Base-by-base conservation (phyloP, 306 rosid genomes). In the Vigna radiata region DNA sequence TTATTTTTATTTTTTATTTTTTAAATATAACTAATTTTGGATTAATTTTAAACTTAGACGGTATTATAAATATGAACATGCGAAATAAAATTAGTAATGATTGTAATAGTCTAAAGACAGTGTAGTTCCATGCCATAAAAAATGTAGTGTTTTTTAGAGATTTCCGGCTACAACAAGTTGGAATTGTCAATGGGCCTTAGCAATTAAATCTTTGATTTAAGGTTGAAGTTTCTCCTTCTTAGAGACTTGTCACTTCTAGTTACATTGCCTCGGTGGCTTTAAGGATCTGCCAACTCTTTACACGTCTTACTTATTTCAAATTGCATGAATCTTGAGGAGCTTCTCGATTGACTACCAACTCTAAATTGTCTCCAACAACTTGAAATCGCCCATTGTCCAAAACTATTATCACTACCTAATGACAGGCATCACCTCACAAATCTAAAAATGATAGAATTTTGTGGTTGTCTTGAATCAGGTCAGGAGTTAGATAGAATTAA, bases 241-340 rank as follows among this genome's bases (percentile, higher is more conserved):
- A 1, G 0, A 8, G 0, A 0, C 12, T 56, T 56, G n/a, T 8
- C 36, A 23, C 8, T 5, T 4, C 4, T 58, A 17, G 17, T 58
- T 10, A 58, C 39, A 12, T 25, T 58, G 64, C 64, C 64, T 23
- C 37, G 2, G 4, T 58, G 64, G 64, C 6, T 58, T 36, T 4
- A 25, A 25, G 64, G 37, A 58, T 25, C 37, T 23, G 7, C 6
- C 4, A 58, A 58, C 9, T 23, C 64, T 0, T 25, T 58, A 25
- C 9, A 5, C 0, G 1, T 10, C 17, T 19, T 58, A 16, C 0
- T 1, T 0, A 58, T 13, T 3, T 0, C 0, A 0, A 0, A 3
- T 0, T 58, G 64, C 9, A 0, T 4, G 0, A 23, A 58, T 58
- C 17, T 58, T 12, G 17, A 58, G 37, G 37, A 25, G 37, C 37